Evolutionary conservation across 2,329 filamentous ascomycete species (phyloP).

Genomic region (Hawksworthiomyces lignivorus): DNA sequence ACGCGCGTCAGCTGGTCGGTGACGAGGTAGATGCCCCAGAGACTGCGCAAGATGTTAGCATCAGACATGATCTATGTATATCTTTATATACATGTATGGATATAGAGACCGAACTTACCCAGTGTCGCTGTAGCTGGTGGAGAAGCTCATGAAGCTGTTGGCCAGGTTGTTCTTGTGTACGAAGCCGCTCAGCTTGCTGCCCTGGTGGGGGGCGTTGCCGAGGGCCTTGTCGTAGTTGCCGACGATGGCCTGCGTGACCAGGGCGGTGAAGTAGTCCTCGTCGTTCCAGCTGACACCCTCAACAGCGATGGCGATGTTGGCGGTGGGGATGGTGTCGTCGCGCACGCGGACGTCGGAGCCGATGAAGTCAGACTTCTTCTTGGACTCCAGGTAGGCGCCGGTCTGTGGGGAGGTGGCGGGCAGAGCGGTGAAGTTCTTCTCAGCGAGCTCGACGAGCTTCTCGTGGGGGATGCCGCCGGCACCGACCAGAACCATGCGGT

Average conservation of each 20-base stretch:
- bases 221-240: constrained; percentile 99
- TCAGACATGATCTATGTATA: too few relatives aligned
- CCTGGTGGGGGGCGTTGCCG: constrained; percentile 94
- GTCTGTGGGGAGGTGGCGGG: constrained; percentile 68
- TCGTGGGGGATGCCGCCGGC: constrained; percentile 90
- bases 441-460: constrained; percentile 88
- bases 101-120: too few relatives aligned
- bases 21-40: constrained; percentile 99
- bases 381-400: constrained; percentile 67
- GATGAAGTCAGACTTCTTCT: constrained; percentile 88
- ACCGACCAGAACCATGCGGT: constrained; percentile 98
- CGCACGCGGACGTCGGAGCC: constrained; percentile 93
- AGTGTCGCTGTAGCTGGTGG: constrained; percentile 98
- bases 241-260: constrained; percentile 96
- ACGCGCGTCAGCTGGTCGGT: constrained; percentile 80
- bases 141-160: constrained; percentile 99
- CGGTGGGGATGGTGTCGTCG: constrained; percentile 91
- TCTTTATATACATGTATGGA: too few relatives aligned
- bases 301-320: constrained; percentile 96
- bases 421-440: constrained; percentile 85
- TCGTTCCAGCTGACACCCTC: constrained; percentile 99
- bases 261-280: constrained; percentile 96
- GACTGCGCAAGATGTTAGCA: constrained; percentile 50
- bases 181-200: constrained; percentile 94
- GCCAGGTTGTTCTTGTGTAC: constrained; percentile 92